A percentile compares a stretch with the other conserved stretches of the same genome.
phyloP scores from a whole-genome alignment of 73 alveolate species.

The Urostyla sp. region DNA sequence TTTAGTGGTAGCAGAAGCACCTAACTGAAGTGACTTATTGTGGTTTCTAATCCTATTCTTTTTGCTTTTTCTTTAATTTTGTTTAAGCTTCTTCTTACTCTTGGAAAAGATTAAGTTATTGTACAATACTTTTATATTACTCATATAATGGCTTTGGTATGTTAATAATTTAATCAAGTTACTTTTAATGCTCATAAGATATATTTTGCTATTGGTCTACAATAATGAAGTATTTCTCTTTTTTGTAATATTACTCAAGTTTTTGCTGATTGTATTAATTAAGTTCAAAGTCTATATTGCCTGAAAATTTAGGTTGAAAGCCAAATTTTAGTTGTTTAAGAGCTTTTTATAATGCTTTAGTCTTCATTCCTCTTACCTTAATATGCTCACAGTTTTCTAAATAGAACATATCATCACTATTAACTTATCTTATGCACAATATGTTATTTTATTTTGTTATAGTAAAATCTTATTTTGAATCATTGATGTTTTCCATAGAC shows the following conservation, averaged over 20 bases:
- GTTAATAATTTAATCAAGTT: too few relatives aligned
- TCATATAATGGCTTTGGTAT: too few relatives aligned
- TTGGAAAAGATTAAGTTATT: not conserved
- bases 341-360: not conserved
- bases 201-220: too few relatives aligned
- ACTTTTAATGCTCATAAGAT: too few relatives aligned
- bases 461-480: not conserved
- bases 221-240: too few relatives aligned
- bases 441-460: too few relatives aligned
- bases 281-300: not conserved
- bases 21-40: too few relatives aligned
- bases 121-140: not conserved
- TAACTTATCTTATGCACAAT: not conserved
- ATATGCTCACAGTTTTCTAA: not conserved
- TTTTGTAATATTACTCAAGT: too few relatives aligned
- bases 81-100: not conserved
- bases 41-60: too few relatives aligned
- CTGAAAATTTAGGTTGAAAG: conserved; percentile 4
- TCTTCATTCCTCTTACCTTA: not conserved
- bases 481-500: not conserved
- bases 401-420: not conserved
- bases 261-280: too few relatives aligned
- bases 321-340: not conserved
- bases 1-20: not conserved
- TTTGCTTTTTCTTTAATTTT: not conserved